Evolutionary conservation across 495 filamentous ascomycete species (phyloP), one percentile per base, ranked within the genome.

Genomic region (Hypoxylon crocopeplum): DNA sequence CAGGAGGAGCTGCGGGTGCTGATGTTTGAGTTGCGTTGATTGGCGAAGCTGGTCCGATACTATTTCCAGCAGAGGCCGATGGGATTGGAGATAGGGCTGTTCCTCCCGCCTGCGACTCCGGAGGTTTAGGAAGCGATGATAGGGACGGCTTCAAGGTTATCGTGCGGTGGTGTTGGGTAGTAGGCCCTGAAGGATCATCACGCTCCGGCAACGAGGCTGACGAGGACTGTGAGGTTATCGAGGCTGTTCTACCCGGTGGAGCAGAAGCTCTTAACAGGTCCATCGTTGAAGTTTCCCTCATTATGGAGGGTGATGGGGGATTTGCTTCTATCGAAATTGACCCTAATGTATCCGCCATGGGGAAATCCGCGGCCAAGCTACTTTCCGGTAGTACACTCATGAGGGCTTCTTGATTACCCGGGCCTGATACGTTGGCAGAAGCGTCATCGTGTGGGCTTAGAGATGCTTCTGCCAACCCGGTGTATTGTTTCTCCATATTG

Each of bases 101-200:
- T n/a, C 59, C 59, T 16, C 48, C 46, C 6, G 39, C 39, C 38
- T 56, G 36, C 4, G 57, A 50, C 15, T 63, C 60, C 10, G 53
- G 61, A 11, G 68, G 56, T 7, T 62, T 53, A 19, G 54, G 36
- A 3, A 66, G 51, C 7, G 64, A 65, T 21, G 56, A 46, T 44
- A 65, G 22, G 1, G 64, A 62, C 47, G 64, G 59, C 20, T 48
- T 67, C 42, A 67, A 19, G 29, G 53, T 55, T 52, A 68, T 59
- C 13, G 42, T 55, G 34, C 42, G 50, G 6, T 46, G 50, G 6
- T 46, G 64, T 34, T 49, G 53, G 20, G 22, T 33, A 6, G 39
- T 5, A 15, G 44, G 36, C 20, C 32, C 52, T 42, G 47, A 6
- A 20, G 55, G 27, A 11, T 32, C 19, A 25, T 45, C 50, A 37